A percentile compares a stretch with the other conserved stretches of the same genome.
phyloP scores from a whole-genome alignment of 169 alveolate genomes.

The Plasmodium chabaudi region DNA sequence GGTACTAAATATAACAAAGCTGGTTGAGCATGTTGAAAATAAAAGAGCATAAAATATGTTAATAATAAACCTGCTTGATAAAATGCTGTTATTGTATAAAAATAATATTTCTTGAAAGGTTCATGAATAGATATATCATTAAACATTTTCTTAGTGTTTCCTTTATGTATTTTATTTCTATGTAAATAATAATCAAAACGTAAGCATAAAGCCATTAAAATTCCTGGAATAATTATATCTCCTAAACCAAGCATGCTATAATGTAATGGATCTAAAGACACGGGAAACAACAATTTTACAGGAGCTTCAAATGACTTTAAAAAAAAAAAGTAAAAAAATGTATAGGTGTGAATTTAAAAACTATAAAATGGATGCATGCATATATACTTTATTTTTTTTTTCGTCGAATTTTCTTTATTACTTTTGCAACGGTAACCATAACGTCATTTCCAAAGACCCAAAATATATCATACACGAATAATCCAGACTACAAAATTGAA shows the following conservation, averaged over 20 bases:
- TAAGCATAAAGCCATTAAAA: slow-evolving; percentile 91
- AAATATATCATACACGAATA: slow-evolving; percentile 94
- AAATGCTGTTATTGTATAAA: slow-evolving; percentile 82
- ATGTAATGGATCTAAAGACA: slow-evolving; percentile 82
- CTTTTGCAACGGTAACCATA: slow-evolving; percentile 95
- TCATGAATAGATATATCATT: slow-evolving; percentile 67
- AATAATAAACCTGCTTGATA: slow-evolving; percentile 90
- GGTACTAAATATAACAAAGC: slow-evolving; percentile 94
- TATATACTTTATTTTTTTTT: not conserved
- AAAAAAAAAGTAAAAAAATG: slow-evolving; percentile 1
- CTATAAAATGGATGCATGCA: not conserved
- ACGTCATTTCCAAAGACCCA: slow-evolving; percentile 97
- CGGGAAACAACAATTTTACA: slow-evolving; percentile 92
- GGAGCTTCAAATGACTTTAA: slow-evolving; percentile 91
- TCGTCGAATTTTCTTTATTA: not conserved
- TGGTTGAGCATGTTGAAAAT: slow-evolving; percentile 92
- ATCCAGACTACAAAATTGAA: slow-evolving; percentile 78
- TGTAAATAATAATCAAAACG: slow-evolving; percentile 88
- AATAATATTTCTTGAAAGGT: slow-evolving; percentile 63
- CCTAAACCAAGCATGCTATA: slow-evolving; percentile 94
- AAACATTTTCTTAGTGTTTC: slow-evolving; percentile 73
- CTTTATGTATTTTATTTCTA: slow-evolving; percentile 56
- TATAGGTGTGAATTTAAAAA: not conserved
- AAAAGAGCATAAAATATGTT: slow-evolving; percentile 89
- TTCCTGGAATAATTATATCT: slow-evolving; percentile 96